These are phyloP conservation scores for Auriculariales sp. DNA, from an alignment of 768 basidiomycete species.

Conservation along the genomic window DNA sequence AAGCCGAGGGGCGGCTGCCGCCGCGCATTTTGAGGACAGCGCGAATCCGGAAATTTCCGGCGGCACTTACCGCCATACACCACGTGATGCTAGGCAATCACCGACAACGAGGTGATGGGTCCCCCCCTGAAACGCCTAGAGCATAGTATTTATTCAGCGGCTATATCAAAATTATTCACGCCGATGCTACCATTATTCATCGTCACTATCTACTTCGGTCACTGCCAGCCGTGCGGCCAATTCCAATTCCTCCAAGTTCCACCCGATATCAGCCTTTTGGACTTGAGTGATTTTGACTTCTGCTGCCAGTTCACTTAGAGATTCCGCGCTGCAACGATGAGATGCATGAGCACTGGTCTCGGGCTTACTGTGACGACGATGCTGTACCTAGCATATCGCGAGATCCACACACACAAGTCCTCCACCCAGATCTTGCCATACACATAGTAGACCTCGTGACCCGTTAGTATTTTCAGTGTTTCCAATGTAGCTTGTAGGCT, in stretches of 20 bases:
- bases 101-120: background rate
- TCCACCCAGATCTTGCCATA: conserved; percentile 80
- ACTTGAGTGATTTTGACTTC: conserved; percentile 27
- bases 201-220: conserved; percentile 51
- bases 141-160: background rate
- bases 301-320: conserved; percentile 30
- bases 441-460: conserved; percentile 77
- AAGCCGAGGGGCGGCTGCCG: background rate
- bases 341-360: background rate
- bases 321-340: conserved; percentile 35
- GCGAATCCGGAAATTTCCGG: too few species aligned
- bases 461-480: conserved; percentile 60
- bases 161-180: background rate
- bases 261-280: conserved; percentile 43
- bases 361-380: background rate
- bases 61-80: background rate
- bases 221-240: conserved; percentile 28
- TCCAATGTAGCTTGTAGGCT: conserved; percentile 54
- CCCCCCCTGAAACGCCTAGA: background rate
- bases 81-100: background rate
- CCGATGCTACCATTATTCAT: conserved; percentile 24
- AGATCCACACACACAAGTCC: conserved; percentile 73
- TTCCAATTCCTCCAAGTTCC: conserved; percentile 61
- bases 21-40: background rate
- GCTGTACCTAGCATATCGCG: conserved; percentile 46